Percentiles rank a stretch among this genome's conserved stretches.
phyloP scores from a whole-genome alignment of 441 rosid genomes.

The Erodium texanum region DNA sequence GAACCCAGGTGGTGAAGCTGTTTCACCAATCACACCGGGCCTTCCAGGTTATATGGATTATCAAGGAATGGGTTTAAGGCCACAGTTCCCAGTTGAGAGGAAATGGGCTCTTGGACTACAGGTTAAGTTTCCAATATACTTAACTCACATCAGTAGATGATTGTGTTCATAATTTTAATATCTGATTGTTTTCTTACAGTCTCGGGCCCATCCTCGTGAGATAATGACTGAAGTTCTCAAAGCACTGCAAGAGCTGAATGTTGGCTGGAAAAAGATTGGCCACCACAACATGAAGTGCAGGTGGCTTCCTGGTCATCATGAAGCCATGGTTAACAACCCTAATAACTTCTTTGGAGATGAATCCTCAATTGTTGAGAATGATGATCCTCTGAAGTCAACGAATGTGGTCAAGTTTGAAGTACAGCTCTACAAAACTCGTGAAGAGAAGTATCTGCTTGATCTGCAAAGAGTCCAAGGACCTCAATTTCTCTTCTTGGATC shows the following conservation, averaged over 20 bases:
- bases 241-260: conserved; percentile 84
- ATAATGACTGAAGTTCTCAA: conserved; percentile 91
- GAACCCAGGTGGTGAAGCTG: conserved; percentile 42
- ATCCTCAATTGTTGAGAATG: conserved; percentile 58
- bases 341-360: conserved; percentile 65
- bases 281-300: conserved; percentile 97
- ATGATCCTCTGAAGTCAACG: conserved; percentile 35
- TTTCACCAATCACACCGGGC: conserved; percentile 50
- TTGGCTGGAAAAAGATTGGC: conserved; percentile 91
- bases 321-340: conserved; percentile 50
- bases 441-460: conserved; percentile 88
- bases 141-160: not conserved
- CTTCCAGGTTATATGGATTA: conserved; percentile 59
- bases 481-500: conserved; percentile 89
- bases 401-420: conserved; percentile 84
- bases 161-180: conserved; percentile 3
- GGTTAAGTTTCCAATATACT: conserved; percentile 34
- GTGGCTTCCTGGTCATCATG: conserved; percentile 67
- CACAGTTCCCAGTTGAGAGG: conserved; percentile 60
- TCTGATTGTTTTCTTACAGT: conserved; percentile 35
- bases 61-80: conserved; percentile 51
- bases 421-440: conserved; percentile 90
- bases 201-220: conserved; percentile 91
- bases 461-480: conserved; percentile 93
- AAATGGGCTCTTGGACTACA: conserved; percentile 99